Conservation (phyloP, 2,329 filamentous ascomycete genomes). For the Gremmenia infestans region DNA sequence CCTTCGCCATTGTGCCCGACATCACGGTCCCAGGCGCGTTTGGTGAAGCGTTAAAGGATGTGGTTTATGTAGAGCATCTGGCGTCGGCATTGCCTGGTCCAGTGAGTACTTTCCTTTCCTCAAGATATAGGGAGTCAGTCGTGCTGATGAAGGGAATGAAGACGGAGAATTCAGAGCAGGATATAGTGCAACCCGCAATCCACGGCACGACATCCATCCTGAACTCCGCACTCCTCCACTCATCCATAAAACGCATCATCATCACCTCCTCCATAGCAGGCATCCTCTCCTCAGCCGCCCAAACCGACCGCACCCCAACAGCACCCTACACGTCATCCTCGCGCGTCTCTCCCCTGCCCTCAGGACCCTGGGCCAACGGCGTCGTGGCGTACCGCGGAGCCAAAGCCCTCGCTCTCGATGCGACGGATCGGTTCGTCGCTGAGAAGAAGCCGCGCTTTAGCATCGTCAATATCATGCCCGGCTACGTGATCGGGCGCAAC, state of each 20-base stretch:
- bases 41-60: constrained; percentile 6
- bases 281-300: constrained; percentile 6
- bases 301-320: not conserved
- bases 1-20: constrained; percentile 9
- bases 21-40: constrained; percentile 10
- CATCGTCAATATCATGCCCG: constrained; percentile 14
- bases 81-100: constrained; percentile 5
- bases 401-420: constrained; percentile 25
- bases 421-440: constrained; percentile 20
- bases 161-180: constrained; percentile 7
- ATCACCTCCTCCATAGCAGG: constrained; percentile 17
- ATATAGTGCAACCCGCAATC: constrained; percentile 12
- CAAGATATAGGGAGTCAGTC: not conserved
- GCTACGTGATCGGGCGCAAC: constrained; percentile 12
- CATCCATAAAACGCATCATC: constrained; percentile 8
- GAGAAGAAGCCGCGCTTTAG: constrained; percentile 15
- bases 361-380: constrained; percentile 7
- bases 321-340: not conserved
- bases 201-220: constrained; percentile 9
- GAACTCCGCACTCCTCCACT: constrained; percentile 5
- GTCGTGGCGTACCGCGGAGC: constrained; percentile 27
- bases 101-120: not conserved
- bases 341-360: constrained; percentile 3
- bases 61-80: constrained; percentile 9
- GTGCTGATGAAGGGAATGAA: not conserved